These are phyloP conservation scores for Boletus hoseneyae DNA, from an alignment of 1,284 basidiomycete species.

Conservation along the genomic window DNA sequence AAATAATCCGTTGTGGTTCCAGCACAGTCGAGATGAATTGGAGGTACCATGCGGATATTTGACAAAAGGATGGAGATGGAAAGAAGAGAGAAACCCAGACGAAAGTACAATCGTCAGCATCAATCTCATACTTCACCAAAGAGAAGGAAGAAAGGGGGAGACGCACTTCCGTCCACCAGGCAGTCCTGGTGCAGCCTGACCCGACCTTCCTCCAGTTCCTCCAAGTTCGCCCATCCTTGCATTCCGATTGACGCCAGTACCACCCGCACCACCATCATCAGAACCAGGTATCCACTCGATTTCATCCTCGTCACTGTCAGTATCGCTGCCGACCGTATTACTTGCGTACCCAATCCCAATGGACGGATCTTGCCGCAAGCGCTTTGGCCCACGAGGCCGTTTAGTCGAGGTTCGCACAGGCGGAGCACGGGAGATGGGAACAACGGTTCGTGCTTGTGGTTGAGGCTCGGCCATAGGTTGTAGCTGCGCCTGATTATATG, in stretches of 20 bases:
- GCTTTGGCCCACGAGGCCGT: conserved; percentile 24
- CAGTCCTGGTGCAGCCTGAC: conserved; percentile 9
- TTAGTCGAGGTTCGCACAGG: conserved; percentile 17
- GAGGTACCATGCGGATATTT: background rate
- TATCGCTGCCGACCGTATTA: conserved; percentile 25
- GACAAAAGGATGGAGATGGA: background rate
- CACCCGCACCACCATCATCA: conserved; percentile 3
- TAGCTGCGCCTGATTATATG: conserved; percentile 4
- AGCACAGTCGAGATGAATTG: background rate
- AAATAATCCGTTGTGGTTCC: conserved; percentile 2
- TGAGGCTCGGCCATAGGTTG: conserved; percentile 3
- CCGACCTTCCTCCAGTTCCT: conserved; percentile 13
- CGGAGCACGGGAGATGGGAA: background rate
- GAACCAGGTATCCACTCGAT: conserved; percentile 22
- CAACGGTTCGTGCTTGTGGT: background rate
- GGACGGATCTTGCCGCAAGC: conserved; percentile 9
- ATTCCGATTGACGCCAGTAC: background rate
- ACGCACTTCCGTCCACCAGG: conserved; percentile 30
- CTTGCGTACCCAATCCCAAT: background rate
- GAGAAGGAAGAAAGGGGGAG: background rate
- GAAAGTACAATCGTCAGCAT: conserved; percentile 16
- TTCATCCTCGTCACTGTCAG: conserved; percentile 33
- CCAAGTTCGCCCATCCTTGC: conserved; percentile 1
- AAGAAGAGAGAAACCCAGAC: background rate
- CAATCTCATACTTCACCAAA: background rate